Percentiles rank a stretch among this genome's conserved stretches.
Evolutionary conservation across 495 filamentous ascomycete genomes (phyloP).

Genomic region (Neurospora pannonica): DNA sequence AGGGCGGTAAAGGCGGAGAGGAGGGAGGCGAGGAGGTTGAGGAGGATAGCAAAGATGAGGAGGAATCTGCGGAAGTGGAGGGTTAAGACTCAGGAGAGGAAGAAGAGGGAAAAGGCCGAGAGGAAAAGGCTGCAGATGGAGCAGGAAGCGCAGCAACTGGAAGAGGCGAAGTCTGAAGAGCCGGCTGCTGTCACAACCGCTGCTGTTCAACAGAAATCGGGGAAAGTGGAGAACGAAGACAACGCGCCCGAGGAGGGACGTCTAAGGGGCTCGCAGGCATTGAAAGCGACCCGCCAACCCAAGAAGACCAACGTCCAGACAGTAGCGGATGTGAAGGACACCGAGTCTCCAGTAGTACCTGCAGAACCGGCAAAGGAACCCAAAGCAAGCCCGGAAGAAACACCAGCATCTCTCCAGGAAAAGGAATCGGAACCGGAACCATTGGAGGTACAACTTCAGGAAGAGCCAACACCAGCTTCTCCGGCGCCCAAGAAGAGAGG

Average conservation of each 20-base stretch:
- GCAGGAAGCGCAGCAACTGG: background rate
- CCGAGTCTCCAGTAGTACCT: background rate
- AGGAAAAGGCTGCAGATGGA: background rate
- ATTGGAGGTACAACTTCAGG: background rate
- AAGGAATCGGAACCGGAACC: background rate
- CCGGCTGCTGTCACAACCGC: background rate
- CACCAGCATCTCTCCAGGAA: background rate
- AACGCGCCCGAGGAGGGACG: background rate
- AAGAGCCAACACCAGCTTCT: background rate
- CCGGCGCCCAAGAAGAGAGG: background rate
- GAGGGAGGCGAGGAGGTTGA: background rate
- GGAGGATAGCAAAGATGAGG: background rate
- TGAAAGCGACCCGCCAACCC: background rate
- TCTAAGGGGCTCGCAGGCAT: background rate
- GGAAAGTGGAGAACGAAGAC: background rate
- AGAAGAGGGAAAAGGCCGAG: background rate
- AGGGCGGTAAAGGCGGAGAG: background rate
- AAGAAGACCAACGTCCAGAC: background rate
- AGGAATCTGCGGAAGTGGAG: background rate
- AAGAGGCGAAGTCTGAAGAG: background rate
- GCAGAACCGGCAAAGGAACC: background rate
- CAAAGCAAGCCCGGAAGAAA: background rate
- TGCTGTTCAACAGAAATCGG: background rate
- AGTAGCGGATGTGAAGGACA: background rate
- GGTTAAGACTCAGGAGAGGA: background rate